phyloP scores from a whole-genome alignment of 2,329 filamentous ascomycete species.

The Diaporthe citri region DNA sequence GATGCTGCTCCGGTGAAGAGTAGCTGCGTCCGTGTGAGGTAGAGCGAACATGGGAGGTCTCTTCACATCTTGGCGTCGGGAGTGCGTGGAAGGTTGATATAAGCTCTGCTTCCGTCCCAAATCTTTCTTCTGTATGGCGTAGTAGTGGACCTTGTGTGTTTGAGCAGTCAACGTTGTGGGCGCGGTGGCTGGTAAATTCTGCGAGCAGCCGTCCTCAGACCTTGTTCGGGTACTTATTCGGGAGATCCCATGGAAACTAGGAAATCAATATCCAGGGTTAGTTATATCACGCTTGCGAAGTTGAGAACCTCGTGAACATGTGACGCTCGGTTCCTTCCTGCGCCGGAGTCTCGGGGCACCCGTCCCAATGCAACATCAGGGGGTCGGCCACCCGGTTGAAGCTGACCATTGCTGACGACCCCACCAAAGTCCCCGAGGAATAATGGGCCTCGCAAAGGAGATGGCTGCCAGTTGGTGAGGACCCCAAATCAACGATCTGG shows the following conservation, averaged over 20 bases:
- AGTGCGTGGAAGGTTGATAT: background rate
- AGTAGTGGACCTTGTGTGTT: background rate
- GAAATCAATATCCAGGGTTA: background rate
- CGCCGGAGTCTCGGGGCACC: background rate
- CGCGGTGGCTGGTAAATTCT: background rate
- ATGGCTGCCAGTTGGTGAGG: too few species aligned
- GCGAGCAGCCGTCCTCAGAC: background rate
- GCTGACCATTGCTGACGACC: conserved; percentile 5
- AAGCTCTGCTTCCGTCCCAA: background rate
- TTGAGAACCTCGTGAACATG: background rate
- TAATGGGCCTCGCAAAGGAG: background rate
- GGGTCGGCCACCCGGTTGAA: background rate
- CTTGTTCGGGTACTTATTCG: background rate
- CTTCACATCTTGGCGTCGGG: too few species aligned
- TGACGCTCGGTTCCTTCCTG: background rate
- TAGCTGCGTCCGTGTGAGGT: background rate
- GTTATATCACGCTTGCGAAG: too few species aligned
- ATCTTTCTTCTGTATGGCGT: background rate
- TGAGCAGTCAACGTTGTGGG: background rate
- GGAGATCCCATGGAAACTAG: background rate
- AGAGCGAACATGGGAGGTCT: too few species aligned
- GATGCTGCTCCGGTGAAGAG: background rate
- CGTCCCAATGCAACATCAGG: background rate
- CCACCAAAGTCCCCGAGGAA: background rate
- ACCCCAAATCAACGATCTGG: background rate